Base-by-base conservation (phyloP, 1,139 yeast species). In the Scheffersomyces illinoinensis region DNA sequence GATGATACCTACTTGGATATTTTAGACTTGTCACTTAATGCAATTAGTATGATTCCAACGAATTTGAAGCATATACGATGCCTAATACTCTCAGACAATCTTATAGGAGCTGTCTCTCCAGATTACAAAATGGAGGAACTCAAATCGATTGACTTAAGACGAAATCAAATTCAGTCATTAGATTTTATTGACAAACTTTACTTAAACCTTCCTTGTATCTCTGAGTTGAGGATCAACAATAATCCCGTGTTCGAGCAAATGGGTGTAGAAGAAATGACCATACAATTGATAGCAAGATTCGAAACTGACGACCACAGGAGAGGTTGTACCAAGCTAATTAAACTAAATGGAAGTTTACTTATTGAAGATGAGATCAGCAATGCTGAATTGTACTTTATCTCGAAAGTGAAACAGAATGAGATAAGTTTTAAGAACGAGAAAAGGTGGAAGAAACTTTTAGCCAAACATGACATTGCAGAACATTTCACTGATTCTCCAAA, bases 321-420 rank as follows among this genome's bases (percentile, higher is more conserved):
- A 26, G 24, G 47, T 1, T 46, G 59, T 17, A 68, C 69, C 1
- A 59, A 63, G 0, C 56, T 88, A 0, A 52, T 57, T 1, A 74
- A 74, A 24, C 70, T 92, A 19, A 87, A 92, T 65, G 96, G 97
- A 0, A 78, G 85, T 1, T 54, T 55, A 0, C 72, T 91, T 7
- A 68, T 76, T 1, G 59, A 59, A 0, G 79, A 74, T 1, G 90
- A 88, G 58, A 77, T 92, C 39, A 63, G 62, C 2, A 90, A 88
- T 62, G 88, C 91, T 0, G 97, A 91, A 66, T 69, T 90, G 4
- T 91, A 84, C 66, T 87, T 89, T 63, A 76, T 89, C 47, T 80
- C 87, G 1, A 80, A 81, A 62, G 86, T 88, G 0, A 70, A 68
- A 17, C 67, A 71, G 20, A 76, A 77, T 0, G 64, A 66, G 8